Evolutionary conservation across 2,329 filamentous ascomycete species (phyloP).

Genomic region (Dactylellina leptospora): DNA sequence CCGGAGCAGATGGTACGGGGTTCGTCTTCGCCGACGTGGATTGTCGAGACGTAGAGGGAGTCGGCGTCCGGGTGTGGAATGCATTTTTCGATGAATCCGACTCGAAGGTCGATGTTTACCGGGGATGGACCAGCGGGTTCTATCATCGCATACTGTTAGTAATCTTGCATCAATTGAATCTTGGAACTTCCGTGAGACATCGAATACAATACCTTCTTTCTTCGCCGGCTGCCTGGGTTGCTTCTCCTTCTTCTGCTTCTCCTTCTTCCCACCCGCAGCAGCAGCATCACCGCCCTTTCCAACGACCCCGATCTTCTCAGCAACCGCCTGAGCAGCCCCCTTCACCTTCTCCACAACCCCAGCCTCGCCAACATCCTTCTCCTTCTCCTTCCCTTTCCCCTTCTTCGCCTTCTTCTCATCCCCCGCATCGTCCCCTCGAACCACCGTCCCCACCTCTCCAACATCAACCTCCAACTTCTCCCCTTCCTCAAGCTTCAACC

Average conservation of each 20-base stretch:
- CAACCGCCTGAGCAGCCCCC: conserved; percentile 65
- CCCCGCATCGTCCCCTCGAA: conserved; percentile 79
- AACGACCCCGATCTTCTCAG: conserved; percentile 59
- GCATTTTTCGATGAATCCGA: conserved; percentile 96
- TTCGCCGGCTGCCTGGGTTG: conserved; percentile 67
- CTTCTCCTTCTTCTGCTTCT: conserved; percentile 93
- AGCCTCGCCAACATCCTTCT: conserved; percentile 75
- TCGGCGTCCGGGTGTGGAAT: conserved; percentile 96
- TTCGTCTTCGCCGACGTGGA: conserved; percentile 87
- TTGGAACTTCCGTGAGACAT: too few species aligned
- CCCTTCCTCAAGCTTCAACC: conserved; percentile 72
- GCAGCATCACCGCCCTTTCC: conserved; percentile 53
- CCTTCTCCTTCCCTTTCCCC: conserved; percentile 95
- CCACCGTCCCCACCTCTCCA: conserved; percentile 77
- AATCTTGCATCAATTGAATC: background rate
- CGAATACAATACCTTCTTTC: conserved; percentile 59
- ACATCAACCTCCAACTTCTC: conserved; percentile 82
- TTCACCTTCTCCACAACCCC: conserved; percentile 63
- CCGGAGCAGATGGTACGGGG: conserved; percentile 96
- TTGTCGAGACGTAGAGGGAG: conserved; percentile 92
- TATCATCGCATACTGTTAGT: conserved; percentile 56
- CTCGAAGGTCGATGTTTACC: conserved; percentile 88
- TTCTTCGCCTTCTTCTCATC: conserved; percentile 89
- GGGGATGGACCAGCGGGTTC: conserved; percentile 79
- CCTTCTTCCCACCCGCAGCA: conserved; percentile 64